These are phyloP conservation scores for Penicillium paxilli DNA, from an alignment of 495 filamentous ascomycete species.

Conservation along the genomic window DNA sequence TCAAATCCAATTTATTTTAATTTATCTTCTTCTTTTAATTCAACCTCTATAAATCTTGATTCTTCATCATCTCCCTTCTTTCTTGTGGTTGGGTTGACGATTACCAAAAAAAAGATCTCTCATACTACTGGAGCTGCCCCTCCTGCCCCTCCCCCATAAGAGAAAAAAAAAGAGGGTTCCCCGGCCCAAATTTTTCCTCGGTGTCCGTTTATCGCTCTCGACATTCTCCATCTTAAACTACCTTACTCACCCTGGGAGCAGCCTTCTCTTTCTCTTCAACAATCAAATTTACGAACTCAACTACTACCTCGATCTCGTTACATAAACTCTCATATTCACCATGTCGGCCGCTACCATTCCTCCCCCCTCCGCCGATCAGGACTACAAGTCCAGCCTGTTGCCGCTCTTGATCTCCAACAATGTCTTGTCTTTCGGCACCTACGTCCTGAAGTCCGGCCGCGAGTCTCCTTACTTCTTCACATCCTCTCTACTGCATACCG, in stretches of 20 bases:
- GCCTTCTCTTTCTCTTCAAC: background rate
- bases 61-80: background rate
- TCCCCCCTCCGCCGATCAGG: constrained; percentile 31
- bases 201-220: constrained; percentile 9
- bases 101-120: background rate
- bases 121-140: constrained; percentile 3
- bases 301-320: too few relatives aligned
- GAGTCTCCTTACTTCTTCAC: constrained; percentile 99
- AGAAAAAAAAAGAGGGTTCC: constrained; percentile 8
- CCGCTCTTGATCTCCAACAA: constrained; percentile 67
- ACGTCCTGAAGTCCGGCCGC: constrained; percentile 87
- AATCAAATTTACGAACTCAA: background rate
- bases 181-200: constrained; percentile 22
- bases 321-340: background rate
- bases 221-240: background rate
- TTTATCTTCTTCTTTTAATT: background rate
- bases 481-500: constrained; percentile 80
- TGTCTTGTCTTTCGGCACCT: constrained; percentile 86
- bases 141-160: constrained; percentile 23
- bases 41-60: too few relatives aligned
- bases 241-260: background rate
- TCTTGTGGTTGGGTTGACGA: too few relatives aligned
- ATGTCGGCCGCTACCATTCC: constrained; percentile 27
- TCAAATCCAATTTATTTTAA: background rate
- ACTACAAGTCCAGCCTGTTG: constrained; percentile 70